Evolutionary conservation across 2,329 filamentous ascomycete species (phyloP).

Genomic region (Pezicula carpinea): DNA sequence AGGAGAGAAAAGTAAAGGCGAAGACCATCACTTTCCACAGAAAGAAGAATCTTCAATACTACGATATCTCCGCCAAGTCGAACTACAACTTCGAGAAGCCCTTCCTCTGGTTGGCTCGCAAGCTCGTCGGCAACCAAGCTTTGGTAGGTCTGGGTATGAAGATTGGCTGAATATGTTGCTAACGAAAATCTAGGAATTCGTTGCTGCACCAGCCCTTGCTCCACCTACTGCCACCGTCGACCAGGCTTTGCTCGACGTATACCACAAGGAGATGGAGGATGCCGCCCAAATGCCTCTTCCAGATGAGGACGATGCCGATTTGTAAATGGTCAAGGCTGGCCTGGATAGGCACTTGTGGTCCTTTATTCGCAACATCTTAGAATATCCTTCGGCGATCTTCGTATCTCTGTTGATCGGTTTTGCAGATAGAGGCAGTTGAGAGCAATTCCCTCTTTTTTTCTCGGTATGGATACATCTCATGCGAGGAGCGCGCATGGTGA

Average conservation of each 20-base stretch:
- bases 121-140: conserved; percentile 90
- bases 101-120: conserved; percentile 98
- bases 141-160: conserved; percentile 54
- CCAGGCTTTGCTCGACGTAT: conserved; percentile 72
- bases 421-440: conserved; percentile 26
- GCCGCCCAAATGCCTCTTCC: conserved; percentile 83
- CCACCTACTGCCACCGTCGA: conserved; percentile 91
- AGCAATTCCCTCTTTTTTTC: conserved; percentile 20
- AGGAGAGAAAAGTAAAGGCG: conserved; percentile 99
- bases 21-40: conserved; percentile 99
- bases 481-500: conserved; percentile 18
- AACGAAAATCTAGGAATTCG: conserved; percentile 68
- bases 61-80: conserved; percentile 99
- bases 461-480: conserved; percentile 21
- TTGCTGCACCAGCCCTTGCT: conserved; percentile 89
- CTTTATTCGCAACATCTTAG: conserved; percentile 29
- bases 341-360: conserved; percentile 13
- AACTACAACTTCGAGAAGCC: conserved; percentile 99
- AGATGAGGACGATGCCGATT: conserved; percentile 81
- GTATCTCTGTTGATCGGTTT: conserved; percentile 25
- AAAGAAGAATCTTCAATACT: conserved; percentile 99
- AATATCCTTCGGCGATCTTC: conserved; percentile 28
- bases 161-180: conserved; percentile 10
- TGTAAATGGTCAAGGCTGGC: conserved; percentile 23
- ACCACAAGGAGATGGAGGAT: conserved; percentile 81